Evolutionary conservation across 2,329 filamentous ascomycete species (phyloP).

Genomic region (Aspergillus ruber): DNA sequence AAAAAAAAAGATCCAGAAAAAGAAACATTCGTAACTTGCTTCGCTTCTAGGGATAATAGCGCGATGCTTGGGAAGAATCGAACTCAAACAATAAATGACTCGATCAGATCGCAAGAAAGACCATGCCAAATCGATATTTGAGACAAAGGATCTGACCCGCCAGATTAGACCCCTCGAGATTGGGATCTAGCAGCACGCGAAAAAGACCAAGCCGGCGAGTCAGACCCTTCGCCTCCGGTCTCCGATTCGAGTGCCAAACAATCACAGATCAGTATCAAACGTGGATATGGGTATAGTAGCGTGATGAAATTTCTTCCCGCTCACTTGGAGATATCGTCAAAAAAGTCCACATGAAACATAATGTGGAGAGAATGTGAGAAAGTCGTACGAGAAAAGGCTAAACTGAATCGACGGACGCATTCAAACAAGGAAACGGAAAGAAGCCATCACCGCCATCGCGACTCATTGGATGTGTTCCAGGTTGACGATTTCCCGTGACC

Average conservation of each 20-base stretch:
- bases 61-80: too few species aligned
- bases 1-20: background rate
- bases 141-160: too few species aligned
- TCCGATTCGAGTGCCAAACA: background rate
- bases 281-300: too few species aligned
- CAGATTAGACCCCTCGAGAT: too few species aligned
- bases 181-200: too few species aligned
- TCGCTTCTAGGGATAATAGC: background rate
- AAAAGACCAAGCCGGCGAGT: too few species aligned
- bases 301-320: too few species aligned
- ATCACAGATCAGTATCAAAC: background rate
- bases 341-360: constrained; percentile 16
- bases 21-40: background rate
- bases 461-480: constrained; percentile 22
- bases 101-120: too few species aligned
- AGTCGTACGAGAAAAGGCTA: background rate
- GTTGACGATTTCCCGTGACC: constrained; percentile 25
- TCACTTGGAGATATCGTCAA: constrained; percentile 9
- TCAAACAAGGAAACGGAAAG: constrained; percentile 1
- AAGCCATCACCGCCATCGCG: constrained; percentile 21
- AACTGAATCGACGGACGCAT: constrained; percentile 1
- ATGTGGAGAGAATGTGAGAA: constrained; percentile 11
- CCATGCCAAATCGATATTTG: too few species aligned
- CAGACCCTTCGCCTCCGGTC: too few species aligned
- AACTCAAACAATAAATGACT: background rate